These are phyloP conservation scores for Pelargonium fulgidum DNA, from an alignment of 441 rosid genomes.

Conservation along the genomic window DNA sequence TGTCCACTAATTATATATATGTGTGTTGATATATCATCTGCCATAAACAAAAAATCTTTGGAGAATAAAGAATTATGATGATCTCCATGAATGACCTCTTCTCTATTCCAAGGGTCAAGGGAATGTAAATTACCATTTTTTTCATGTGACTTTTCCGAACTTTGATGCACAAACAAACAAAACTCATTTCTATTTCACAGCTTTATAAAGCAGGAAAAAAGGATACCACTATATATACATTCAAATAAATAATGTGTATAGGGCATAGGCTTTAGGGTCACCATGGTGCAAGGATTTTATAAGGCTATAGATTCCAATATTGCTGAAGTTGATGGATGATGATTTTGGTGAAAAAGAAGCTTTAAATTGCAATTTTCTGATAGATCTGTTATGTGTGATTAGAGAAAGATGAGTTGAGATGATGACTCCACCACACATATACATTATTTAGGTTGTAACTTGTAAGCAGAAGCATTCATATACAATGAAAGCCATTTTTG, in stretches of 20 bases:
- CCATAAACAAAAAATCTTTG: background rate
- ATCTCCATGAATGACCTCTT: slow-evolving; percentile 13
- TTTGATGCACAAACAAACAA: background rate
- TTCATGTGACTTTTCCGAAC: slow-evolving; percentile 14
- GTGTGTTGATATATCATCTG: background rate
- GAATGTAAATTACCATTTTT: slow-evolving; percentile 11
- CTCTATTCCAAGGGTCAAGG: slow-evolving; percentile 21
- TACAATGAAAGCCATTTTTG: too few relatives aligned
- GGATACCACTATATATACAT: background rate
- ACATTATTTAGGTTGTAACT: too few relatives aligned
- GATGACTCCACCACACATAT: too few relatives aligned
- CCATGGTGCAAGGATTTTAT: background rate
- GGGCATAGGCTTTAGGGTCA: too few relatives aligned
- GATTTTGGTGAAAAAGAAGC: too few relatives aligned
- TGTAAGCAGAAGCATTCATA: too few relatives aligned
- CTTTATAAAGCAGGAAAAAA: background rate
- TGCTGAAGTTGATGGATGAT: too few relatives aligned
- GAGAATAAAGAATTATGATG: background rate
- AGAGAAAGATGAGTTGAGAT: too few relatives aligned
- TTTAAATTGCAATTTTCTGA: too few relatives aligned
- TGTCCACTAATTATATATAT: background rate
- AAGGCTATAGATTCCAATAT: too few relatives aligned
- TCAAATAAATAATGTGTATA: background rate
- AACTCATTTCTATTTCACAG: slow-evolving; percentile 11
- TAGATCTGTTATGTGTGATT: too few relatives aligned